A percentile compares a stretch with the other conserved stretches of the same genome.
These are phyloP conservation scores for Moniliophthora roreri DNA, from an alignment of 1,284 basidiomycete species.

Conservation along the genomic window DNA sequence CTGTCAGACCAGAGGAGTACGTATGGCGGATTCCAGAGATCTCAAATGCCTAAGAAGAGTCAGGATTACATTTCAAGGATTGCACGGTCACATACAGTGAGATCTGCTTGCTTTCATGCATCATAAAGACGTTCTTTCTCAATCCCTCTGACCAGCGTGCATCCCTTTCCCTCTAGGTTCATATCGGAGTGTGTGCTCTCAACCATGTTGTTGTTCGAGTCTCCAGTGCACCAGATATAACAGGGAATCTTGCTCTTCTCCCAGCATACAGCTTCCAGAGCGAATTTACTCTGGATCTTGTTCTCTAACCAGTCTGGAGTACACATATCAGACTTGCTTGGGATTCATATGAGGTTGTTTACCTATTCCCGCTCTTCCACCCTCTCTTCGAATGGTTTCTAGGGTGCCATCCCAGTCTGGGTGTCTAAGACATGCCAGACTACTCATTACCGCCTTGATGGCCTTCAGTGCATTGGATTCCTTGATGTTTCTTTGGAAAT, in stretches of 20 bases:
- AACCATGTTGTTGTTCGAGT: conserved; percentile 20
- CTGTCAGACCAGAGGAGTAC: no score
- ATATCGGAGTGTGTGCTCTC: conserved; percentile 21
- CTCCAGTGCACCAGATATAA: conserved; percentile 20
- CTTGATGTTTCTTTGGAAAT: conserved; percentile 21
- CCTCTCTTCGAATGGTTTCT: background rate
- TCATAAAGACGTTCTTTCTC: conserved; percentile 18
- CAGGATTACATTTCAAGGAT: background rate
- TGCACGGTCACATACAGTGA: conserved; percentile 15
- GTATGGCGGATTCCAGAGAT: no score
- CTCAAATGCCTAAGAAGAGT: no score
- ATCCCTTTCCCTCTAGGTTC: conserved; percentile 21
- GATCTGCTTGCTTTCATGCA: conserved; percentile 16
- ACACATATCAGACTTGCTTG: background rate
- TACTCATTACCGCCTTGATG: conserved; percentile 11
- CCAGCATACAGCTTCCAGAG: conserved; percentile 23
- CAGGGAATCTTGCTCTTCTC: conserved; percentile 20
- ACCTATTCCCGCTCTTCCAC: conserved; percentile 15
- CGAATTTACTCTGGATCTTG: conserved; percentile 23
- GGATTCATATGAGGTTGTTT: background rate
- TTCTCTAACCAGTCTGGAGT: conserved; percentile 24
- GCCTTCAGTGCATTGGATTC: conserved; percentile 5
- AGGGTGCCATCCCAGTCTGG: conserved; percentile 10
- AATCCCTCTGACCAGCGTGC: conserved; percentile 20
- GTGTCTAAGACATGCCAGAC: conserved; percentile 13